Evolutionary conservation across 768 basidiomycete species (phyloP).

Genomic region (Collybiopsis luxurians): DNA sequence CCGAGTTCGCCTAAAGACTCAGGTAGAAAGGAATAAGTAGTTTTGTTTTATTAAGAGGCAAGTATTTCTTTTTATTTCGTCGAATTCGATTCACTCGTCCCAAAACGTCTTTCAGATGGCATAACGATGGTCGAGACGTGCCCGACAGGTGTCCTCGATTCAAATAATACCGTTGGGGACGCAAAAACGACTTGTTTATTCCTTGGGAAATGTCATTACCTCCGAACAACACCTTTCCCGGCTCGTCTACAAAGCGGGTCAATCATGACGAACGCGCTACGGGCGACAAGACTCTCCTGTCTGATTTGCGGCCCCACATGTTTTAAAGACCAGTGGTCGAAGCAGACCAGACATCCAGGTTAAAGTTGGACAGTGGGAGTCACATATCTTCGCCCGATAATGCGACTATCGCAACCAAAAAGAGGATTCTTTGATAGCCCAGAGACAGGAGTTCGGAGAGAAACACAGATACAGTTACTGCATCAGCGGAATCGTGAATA

Average conservation of each 20-base stretch:
- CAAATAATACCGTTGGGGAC: conserved; percentile 87
- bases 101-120: conserved; percentile 82
- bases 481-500: no score
- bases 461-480: no score
- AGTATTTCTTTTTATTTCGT: conserved; percentile 19
- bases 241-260: conserved; percentile 66
- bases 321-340: no score
- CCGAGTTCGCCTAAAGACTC: conserved; percentile 36
- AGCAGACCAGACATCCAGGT: no score
- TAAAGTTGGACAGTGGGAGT: no score
- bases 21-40: conserved; percentile 63
- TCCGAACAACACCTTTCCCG: conserved; percentile 8
- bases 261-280: conserved; percentile 91
- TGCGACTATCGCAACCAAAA: no score
- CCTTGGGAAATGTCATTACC: conserved; percentile 78
- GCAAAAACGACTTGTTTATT: conserved; percentile 77
- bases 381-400: no score
- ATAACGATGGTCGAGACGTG: conserved; percentile 94
- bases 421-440: no score
- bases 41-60: conserved; percentile 78
- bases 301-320: conserved; percentile 86
- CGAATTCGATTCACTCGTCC: no score
- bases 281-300: conserved; percentile 88
- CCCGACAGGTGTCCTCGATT: conserved; percentile 92
- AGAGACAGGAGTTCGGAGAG: no score